phyloP scores from a whole-genome alignment of 148 eudicot species.

The Vaccinium corymbosum region DNA sequence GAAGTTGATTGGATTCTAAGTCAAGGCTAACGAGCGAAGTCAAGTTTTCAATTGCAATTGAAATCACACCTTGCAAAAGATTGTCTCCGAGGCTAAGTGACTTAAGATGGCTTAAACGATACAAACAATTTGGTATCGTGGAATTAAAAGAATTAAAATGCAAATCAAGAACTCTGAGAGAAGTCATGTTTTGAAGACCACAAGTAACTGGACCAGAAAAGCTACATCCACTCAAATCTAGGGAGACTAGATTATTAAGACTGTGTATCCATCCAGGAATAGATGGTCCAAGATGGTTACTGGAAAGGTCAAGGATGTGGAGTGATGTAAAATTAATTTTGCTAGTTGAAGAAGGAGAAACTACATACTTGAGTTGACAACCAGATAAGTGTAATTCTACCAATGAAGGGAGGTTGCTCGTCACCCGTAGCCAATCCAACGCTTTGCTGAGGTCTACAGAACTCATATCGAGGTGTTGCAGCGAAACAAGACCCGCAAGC shows the following conservation, averaged over 20 bases:
- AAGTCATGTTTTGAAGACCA: not conserved
- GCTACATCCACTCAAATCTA: not conserved
- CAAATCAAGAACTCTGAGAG: not conserved
- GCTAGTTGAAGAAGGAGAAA: not conserved
- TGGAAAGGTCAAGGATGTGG: not conserved
- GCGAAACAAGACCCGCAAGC: no score
- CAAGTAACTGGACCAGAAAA: not conserved
- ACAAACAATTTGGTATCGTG: not conserved
- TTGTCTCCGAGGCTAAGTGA: not conserved
- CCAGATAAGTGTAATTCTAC: not conserved
- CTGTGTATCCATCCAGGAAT: not conserved
- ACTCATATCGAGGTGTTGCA: no score
- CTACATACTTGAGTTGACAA: not conserved
- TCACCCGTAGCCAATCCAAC: no score
- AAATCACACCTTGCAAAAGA: not conserved
- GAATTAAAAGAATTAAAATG: not conserved
- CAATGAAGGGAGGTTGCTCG: not conserved
- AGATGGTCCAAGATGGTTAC: not conserved
- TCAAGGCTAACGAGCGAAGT: constrained; percentile 17
- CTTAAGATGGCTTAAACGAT: not conserved
- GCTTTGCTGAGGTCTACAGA: no score
- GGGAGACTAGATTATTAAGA: constrained; percentile 3
- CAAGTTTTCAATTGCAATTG: constrained; percentile 14
- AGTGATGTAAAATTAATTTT: not conserved
- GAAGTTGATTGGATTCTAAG: not conserved